Evolutionary conservation across 225 moss, liverwort and hornwort species (phyloP).

Genomic region (Marchantia paleacea): DNA sequence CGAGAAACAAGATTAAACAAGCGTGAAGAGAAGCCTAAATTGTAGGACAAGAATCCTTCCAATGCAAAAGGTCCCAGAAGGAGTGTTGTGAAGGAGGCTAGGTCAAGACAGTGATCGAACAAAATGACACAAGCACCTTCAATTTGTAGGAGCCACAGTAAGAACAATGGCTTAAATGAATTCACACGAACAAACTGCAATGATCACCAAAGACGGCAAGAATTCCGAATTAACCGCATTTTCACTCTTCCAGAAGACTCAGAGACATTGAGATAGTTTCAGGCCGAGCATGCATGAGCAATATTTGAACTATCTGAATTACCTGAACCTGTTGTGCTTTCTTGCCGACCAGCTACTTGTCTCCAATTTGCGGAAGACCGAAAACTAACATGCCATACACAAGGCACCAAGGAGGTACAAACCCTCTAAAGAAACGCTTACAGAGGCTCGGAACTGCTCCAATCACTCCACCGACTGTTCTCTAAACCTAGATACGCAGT

Average conservation of each 20-base stretch:
- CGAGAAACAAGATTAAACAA: not conserved
- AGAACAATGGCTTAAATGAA: not conserved
- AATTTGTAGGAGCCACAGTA: not conserved
- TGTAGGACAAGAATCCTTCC: not conserved
- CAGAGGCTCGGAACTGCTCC: not conserved
- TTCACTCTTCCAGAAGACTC: too few relatives aligned
- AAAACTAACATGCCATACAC: not conserved
- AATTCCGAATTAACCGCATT: too few relatives aligned
- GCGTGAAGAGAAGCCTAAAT: not conserved
- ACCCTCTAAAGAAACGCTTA: not conserved
- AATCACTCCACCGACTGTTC: not conserved
- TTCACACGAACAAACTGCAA: too few relatives aligned
- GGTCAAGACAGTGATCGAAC: not conserved
- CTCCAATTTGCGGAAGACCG: not conserved
- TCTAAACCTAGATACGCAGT: not conserved
- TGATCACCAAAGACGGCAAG: too few relatives aligned
- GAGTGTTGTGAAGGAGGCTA: not conserved
- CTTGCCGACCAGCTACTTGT: not conserved
- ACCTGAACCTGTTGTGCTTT: not conserved
- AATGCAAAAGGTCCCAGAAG: not conserved
- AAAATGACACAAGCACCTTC: not conserved
- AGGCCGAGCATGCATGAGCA: not conserved
- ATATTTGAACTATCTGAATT: not conserved
- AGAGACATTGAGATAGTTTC: too few relatives aligned
- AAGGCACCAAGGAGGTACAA: not conserved